Conservation (phyloP, 257 asterid genomes). For the Leptodermis oblonga region DNA sequence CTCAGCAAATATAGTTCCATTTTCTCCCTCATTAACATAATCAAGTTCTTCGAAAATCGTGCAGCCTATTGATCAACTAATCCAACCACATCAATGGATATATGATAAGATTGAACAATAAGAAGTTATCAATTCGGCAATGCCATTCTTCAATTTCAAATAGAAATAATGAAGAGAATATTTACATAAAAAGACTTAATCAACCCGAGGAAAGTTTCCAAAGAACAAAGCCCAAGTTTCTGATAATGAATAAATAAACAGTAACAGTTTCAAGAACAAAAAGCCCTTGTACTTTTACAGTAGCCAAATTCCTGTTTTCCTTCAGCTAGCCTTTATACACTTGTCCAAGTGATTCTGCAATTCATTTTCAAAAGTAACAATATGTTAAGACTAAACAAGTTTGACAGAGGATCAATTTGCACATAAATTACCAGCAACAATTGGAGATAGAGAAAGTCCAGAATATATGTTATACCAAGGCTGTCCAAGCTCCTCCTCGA, state of each 20-base stretch:
- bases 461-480: conserved; percentile 86
- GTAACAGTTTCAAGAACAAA: conserved; percentile 99
- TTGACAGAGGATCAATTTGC: conserved; percentile 13
- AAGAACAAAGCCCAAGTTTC: conserved; percentile 82
- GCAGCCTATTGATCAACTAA: conserved; percentile 99
- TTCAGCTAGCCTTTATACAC: conserved; percentile 94
- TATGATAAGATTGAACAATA: conserved; percentile 25
- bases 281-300: conserved; percentile 98
- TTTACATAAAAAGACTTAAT: background rate
- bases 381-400: background rate
- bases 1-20: conserved; percentile 87
- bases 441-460: conserved; percentile 94
- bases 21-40: conserved; percentile 92
- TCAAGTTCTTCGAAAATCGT: conserved; percentile 98
- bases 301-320: conserved; percentile 91
- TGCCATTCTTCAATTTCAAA: conserved; percentile 9
- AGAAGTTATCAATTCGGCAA: background rate
- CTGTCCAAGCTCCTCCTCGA: conserved; percentile 96
- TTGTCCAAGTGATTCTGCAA: conserved; percentile 97
- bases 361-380: conserved; percentile 26
- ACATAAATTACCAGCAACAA: conserved; percentile 87
- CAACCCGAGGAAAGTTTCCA: conserved; percentile 94
- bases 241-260: conserved; percentile 74
- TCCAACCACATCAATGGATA: conserved; percentile 91
- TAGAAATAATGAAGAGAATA: conserved; percentile 12